Base-by-base conservation (phyloP, 257 asterid species). In the Ajuga chamaepitys region DNA sequence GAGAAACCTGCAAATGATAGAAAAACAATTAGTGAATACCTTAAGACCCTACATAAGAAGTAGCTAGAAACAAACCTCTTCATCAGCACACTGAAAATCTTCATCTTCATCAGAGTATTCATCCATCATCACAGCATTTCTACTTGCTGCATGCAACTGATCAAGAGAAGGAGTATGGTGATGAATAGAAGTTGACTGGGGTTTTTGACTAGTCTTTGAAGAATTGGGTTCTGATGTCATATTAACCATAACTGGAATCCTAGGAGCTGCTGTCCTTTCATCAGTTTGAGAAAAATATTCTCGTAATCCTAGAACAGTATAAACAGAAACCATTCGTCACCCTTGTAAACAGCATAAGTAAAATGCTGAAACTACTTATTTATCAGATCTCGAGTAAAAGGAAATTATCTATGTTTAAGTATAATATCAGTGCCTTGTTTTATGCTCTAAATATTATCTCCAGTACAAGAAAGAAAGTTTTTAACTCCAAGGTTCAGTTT, bases 101-200 rank as follows among this genome's bases (percentile, higher is more conserved):
- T 93, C 99, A 26, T 93, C 99, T 45, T 93, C 99, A 55, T 93
- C 99, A 32, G 99, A 89, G 77, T 78, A 77, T 47, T 93, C 99
- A 70, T 93, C 99, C 81, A 89, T 74, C 82, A 76, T 24, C 24
- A 63, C 68, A 34, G 75, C 81, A 81, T 80, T 84, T 77, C 64
- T 85, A 67, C 72, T 83, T 42, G 96, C 88, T 56, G 86, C 81
- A 16, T 75, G 82, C 47, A 83, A 68, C 67, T 84, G 93, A 72
- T 89, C 97, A 62, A 87, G 78, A 70, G 95, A 84, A 30, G 83
- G 67, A 77, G 66, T 84, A 26, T 78, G 86, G 21, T 75, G 81
- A 72, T 82, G 86, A 69, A 66, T 72, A 65, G 86, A 75, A 65
- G 86, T 64, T 46, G 85, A 82, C 25, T 56, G 81, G 64, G 58